Conservation (phyloP, 441 rosid species). For the Isatis lusitanica region DNA sequence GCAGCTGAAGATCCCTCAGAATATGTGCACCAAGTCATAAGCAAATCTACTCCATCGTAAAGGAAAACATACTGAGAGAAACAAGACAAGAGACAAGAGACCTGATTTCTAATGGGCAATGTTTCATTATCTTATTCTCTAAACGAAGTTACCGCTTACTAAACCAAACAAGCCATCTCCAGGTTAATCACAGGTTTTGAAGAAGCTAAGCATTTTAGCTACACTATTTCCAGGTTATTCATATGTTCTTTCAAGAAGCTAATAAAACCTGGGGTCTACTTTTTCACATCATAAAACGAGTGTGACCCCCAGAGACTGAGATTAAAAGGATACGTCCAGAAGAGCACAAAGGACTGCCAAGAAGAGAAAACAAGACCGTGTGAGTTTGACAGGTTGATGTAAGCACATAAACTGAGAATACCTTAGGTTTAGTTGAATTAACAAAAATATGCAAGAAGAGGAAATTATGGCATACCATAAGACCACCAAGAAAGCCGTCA, state of each 20-base stretch:
- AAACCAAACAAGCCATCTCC: not conserved
- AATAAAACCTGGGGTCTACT: not conserved
- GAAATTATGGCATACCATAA: constrained; percentile 59
- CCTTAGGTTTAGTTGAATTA: not conserved
- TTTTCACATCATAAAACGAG: not conserved
- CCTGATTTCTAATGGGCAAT: not conserved
- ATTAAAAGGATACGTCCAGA: constrained; percentile 98
- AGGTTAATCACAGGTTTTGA: not conserved
- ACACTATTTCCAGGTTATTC: not conserved
- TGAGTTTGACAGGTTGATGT: not conserved
- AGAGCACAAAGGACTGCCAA: constrained; percentile 95
- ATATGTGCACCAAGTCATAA: constrained; percentile 88
- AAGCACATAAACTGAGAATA: not conserved
- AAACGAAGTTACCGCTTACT: not conserved
- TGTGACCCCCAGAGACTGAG: constrained; percentile 11
- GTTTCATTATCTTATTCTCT: not conserved
- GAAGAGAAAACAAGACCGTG: constrained; percentile 9
- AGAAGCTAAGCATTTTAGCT: not conserved
- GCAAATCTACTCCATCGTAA: constrained; percentile 72
- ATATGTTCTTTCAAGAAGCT: constrained; percentile 15
- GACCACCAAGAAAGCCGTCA: constrained; percentile 90
- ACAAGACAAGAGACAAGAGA: constrained; percentile 4
- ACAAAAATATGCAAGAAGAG: not conserved
- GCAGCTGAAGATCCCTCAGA: constrained; percentile 43
- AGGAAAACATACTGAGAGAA: constrained; percentile 37